Percentiles rank a stretch among this genome's conserved stretches.
phyloP scores from a whole-genome alignment of 768 basidiomycete genomes.

The Chalciporus piperatus region DNA sequence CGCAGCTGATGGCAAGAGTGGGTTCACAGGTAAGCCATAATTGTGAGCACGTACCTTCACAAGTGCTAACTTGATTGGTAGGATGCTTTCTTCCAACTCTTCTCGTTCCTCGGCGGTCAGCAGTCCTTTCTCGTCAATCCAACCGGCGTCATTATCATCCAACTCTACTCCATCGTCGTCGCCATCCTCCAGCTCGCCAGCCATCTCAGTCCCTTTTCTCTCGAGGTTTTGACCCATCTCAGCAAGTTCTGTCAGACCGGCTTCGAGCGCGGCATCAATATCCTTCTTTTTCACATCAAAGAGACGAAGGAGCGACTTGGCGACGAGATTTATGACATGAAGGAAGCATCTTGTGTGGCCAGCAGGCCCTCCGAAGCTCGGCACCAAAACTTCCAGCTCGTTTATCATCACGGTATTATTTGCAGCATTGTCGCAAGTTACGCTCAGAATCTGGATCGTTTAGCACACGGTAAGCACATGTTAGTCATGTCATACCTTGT shows the following conservation, averaged over 20 bases:
- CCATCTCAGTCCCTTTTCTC: not conserved
- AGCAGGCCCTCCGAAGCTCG: slow-evolving; percentile 17
- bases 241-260: not conserved
- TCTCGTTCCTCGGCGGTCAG: slow-evolving; percentile 10
- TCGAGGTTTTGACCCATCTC: not conserved
- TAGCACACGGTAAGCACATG: not conserved
- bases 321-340: slow-evolving; percentile 38
- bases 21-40: not conserved
- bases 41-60: slow-evolving; percentile 29
- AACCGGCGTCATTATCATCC: slow-evolving; percentile 19
- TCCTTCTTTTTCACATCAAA: slow-evolving; percentile 32
- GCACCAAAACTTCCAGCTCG: slow-evolving; percentile 22
- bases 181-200: not conserved
- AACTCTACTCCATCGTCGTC: slow-evolving; percentile 4
- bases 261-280: not conserved
- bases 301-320: slow-evolving; percentile 28
- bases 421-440: slow-evolving; percentile 18
- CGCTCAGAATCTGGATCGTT: slow-evolving; percentile 26
- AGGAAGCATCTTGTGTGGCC: slow-evolving; percentile 17
- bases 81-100: slow-evolving; percentile 13
- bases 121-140: slow-evolving; percentile 25
- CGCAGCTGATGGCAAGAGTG: not conserved
- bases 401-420: slow-evolving; percentile 36
- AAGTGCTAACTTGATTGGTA: slow-evolving; percentile 27
- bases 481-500: not conserved